Base-by-base conservation (phyloP, 352 stramenopile species). In the Phytophthora sp. region DNA sequence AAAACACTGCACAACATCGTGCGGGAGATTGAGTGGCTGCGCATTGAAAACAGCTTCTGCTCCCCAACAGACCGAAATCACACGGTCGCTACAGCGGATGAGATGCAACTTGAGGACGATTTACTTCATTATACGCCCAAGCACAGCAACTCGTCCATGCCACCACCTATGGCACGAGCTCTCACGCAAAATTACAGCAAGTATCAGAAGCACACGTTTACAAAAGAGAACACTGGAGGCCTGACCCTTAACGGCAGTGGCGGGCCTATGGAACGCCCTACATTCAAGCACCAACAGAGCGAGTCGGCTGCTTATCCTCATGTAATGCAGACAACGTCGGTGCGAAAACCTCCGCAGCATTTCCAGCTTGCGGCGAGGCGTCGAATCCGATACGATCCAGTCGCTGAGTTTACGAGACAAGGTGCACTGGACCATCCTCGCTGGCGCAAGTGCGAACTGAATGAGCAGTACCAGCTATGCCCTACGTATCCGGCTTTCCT, bases 41-140 rank as follows among this genome's bases (percentile, higher is more conserved):
- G 81, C 18, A 62, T 91, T 30, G 87, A 95, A 69, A 95, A 95
- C 71, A 89, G 79, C 30, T 95, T 95, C 27, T 95, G 85, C 58
- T 84, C 84, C 0, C 84, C 86, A 8, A 77, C 75, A 16, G 85
- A 95, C 55, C 58, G 90, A 9, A 93, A 93, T 47, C 86, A 94
- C 63, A 65, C 64, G n/a, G 63, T 87, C 21, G 68, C 83, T 15
- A 68, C 64, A 31, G 57, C 39, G 0, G 81, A 87, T 30, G 82
- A 90, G 16, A 64, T 89, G 55, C 74, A 86, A 46, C 68, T 79
- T 4, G 83, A 91, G 57, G 72, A 85, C 33, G 80, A 89, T 45
- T 49, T 86, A 36, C 75, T 77, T 38, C 78, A 87, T 35, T 89
- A 90, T 44, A 81, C 79, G 27, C 83, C 83, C 9, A 86, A 82